Percentiles rank a stretch among this genome's conserved stretches.
phyloP scores from a whole-genome alignment of 352 stramenopile genomes.

The Thalassiosira exigua region DNA sequence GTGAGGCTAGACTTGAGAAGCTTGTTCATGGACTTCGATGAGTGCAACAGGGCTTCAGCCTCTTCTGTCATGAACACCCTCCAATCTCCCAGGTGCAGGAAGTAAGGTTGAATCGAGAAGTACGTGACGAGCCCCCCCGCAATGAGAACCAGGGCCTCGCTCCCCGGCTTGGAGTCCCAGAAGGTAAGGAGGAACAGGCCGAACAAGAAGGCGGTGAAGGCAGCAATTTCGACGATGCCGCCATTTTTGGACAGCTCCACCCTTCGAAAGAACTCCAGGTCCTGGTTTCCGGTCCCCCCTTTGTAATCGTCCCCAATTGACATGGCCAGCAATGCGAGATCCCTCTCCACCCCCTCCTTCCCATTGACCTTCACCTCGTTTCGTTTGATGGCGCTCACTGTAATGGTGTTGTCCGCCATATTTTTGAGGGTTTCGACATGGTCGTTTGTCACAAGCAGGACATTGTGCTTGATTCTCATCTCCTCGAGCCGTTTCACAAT shows the following conservation, averaged over 20 bases:
- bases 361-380: slow-evolving; percentile 66
- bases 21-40: too few species aligned
- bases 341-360: slow-evolving; percentile 51
- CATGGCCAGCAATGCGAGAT: slow-evolving; percentile 63
- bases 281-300: slow-evolving; percentile 38
- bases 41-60: too few species aligned
- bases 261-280: slow-evolving; percentile 72
- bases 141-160: slow-evolving; percentile 61
- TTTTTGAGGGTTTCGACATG: slow-evolving; percentile 67
- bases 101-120: slow-evolving; percentile 69
- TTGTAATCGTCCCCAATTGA: slow-evolving; percentile 63
- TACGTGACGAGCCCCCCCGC: slow-evolving; percentile 61
- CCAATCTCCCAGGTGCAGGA: slow-evolving; percentile 68
- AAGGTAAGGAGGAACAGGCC: slow-evolving; percentile 62
- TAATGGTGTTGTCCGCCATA: slow-evolving; percentile 73
- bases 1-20: too few species aligned
- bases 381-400: slow-evolving; percentile 66
- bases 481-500: slow-evolving; percentile 62
- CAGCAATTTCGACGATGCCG: slow-evolving; percentile 43
- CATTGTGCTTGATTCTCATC: slow-evolving; percentile 70
- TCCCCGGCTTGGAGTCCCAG: slow-evolving; percentile 60
- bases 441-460: slow-evolving; percentile 78
- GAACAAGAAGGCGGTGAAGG: slow-evolving; percentile 60
- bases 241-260: slow-evolving; percentile 66
- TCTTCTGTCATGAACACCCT: slow-evolving; percentile 65